Base-by-base conservation (phyloP, 495 filamentous ascomycete genomes). In the Penicillium argentinense region DNA sequence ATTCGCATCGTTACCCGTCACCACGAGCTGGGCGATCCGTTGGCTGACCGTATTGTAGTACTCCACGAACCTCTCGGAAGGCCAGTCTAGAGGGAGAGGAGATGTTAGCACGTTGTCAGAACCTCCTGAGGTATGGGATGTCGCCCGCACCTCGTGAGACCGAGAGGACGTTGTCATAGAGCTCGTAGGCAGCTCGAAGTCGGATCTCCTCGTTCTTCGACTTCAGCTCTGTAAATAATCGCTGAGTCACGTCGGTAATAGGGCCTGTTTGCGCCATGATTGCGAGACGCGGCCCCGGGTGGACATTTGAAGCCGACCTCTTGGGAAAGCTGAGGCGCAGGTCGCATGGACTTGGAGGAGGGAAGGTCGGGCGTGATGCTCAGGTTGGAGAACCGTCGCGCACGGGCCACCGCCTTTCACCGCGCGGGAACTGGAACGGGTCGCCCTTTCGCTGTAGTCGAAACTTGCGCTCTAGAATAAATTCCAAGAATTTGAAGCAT, bases 31-130 rank as follows among this genome's bases (percentile, higher is more conserved):
- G 34, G 84, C 84, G 47, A 95, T 90, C 27, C 83, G 79, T 51
- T 79, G 75, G 57, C 87, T 90, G 48, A 95, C 84, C 11, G 81
- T 72, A 57, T 84, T 86, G 63, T 91, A 95, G 64, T 87, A 92
- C 39, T 82, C 71, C 26, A 79, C 72, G 61, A 96, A 96, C 46
- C 85, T 83, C 58, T 89, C 87, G 24, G 84, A 74, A 5, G 79
- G 76, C 59, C 89, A 82, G 59, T 96, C 91, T 95, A 45, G 7
- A 30, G 27, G 5, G 9, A 34, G 3, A 36, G 13, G 8, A 39
- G 6, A 39, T 26, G 34, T 18, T 37, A 57, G 16, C 38, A 36
- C 19, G 55, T 16, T 54, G 45, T 45, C 5, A 32, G 33, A 9
- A 40, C n/a, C 16, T 29, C 32, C 11, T 9, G 11, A 14, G 14